phyloP scores from a whole-genome alignment of 1,284 basidiomycete species.

The Puccinia novopanici region DNA sequence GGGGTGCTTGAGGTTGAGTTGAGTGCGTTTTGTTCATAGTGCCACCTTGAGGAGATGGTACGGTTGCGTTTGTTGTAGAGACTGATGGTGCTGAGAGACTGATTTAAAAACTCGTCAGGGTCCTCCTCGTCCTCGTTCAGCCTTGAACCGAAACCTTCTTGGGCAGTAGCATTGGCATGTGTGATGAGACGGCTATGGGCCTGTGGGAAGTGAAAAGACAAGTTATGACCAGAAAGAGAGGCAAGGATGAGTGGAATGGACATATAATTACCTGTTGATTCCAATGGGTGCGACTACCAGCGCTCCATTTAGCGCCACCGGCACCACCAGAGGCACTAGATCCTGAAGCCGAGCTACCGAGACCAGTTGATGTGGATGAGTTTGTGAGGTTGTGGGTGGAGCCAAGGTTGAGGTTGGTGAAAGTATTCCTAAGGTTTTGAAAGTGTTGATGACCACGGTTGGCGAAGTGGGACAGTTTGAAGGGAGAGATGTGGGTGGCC shows the following conservation, averaged over 20 bases:
- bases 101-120: conserved; percentile 20
- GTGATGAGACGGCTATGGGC: conserved; percentile 41
- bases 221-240: background rate
- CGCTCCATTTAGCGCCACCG: conserved; percentile 43
- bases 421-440: conserved; percentile 38
- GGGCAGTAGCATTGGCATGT: conserved; percentile 29
- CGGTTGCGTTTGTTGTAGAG: conserved; percentile 37
- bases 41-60: no score
- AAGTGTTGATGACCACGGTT: conserved; percentile 42
- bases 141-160: conserved; percentile 32
- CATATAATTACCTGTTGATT: conserved; percentile 47
- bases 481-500: conserved; percentile 48
- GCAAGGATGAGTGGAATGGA: background rate
- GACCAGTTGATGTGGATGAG: conserved; percentile 21
- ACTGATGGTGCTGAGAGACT: background rate
- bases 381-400: conserved; percentile 4
- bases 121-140: conserved; percentile 43
- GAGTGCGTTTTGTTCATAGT: conserved; percentile 25
- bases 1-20: background rate
- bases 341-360: conserved; percentile 15
- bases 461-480: conserved; percentile 50
- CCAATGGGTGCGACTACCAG: conserved; percentile 46
- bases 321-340: conserved; percentile 36
- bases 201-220: background rate
- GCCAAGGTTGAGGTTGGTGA: conserved; percentile 44